phyloP scores from a whole-genome alignment of 495 filamentous ascomycete species.

The Tuber indicum region DNA sequence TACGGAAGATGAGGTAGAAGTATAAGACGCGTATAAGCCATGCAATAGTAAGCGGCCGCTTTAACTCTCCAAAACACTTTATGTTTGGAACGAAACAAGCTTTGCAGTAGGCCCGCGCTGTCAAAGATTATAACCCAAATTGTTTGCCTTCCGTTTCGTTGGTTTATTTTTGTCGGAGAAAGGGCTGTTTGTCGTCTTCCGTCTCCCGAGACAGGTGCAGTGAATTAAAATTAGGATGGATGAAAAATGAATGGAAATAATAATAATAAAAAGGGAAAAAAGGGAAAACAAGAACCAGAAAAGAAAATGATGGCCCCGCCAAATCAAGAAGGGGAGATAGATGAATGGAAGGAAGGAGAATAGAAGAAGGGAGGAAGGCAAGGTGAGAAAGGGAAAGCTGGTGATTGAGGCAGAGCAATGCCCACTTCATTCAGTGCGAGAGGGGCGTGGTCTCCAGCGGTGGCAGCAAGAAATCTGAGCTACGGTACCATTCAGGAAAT shows the following conservation, averaged over 20 bases:
- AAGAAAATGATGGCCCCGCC: slow-evolving; percentile 1
- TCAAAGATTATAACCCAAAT: background rate
- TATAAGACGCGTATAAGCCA: background rate
- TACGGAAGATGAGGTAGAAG: background rate
- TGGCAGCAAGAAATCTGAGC: background rate
- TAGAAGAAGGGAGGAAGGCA: slow-evolving; percentile 21
- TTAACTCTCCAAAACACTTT: background rate
- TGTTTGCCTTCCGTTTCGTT: background rate
- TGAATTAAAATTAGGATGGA: slow-evolving; percentile 11
- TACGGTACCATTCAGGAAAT: background rate
- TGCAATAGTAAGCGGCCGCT: background rate
- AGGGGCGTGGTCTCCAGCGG: background rate
- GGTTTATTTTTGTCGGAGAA: slow-evolving; percentile 7
- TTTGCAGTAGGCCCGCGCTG: background rate
- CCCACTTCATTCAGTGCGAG: background rate
- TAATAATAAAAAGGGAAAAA: background rate
- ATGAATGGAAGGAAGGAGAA: background rate
- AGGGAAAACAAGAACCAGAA: background rate
- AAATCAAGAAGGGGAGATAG: slow-evolving; percentile 15
- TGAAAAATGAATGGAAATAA: slow-evolving; percentile 22
- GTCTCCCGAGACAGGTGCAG: slow-evolving; percentile 6
- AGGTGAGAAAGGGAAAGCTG: slow-evolving; percentile 19
- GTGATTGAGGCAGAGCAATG: slow-evolving; percentile 3
- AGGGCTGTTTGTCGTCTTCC: background rate
- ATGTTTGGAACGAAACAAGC: slow-evolving; percentile 1